These are phyloP conservation scores for Leccinum barrowsii DNA, from an alignment of 768 basidiomycete genomes.

Conservation along the genomic window DNA sequence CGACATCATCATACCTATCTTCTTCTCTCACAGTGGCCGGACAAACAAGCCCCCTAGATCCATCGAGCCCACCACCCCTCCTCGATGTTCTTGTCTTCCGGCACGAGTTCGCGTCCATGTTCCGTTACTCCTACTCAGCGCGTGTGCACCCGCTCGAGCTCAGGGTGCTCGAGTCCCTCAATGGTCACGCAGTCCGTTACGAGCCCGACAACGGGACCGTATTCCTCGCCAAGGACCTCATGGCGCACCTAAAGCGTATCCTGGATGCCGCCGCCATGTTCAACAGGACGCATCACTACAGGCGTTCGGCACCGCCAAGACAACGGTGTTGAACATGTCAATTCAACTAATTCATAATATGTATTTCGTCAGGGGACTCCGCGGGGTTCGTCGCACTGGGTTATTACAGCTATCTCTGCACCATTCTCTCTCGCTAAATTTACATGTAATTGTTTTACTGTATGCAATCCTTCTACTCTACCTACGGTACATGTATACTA, in stretches of 20 bases:
- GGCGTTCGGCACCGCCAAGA: constrained; percentile 5
- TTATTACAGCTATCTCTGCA: not conserved
- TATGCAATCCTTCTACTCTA: not conserved
- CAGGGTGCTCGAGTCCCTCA: constrained; percentile 49
- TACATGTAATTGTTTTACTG: not conserved
- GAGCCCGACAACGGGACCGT: constrained; percentile 59
- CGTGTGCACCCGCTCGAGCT: constrained; percentile 38
- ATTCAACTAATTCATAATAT: not conserved
- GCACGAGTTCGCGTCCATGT: constrained; percentile 64
- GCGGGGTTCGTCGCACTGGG: not conserved
- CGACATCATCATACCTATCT: not conserved
- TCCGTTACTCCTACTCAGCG: constrained; percentile 51
- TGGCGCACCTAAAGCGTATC: constrained; percentile 27
- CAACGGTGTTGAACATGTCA: constrained; percentile 7
- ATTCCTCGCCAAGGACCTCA: constrained; percentile 49
- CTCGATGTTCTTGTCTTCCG: constrained; percentile 28
- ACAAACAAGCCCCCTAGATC: constrained; percentile 12
- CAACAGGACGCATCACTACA: constrained; percentile 4
- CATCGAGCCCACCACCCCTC: constrained; percentile 13
- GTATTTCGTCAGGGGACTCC: not conserved
- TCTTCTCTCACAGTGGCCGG: constrained; percentile 9
- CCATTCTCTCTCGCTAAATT: not conserved
- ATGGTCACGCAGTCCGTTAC: constrained; percentile 45
- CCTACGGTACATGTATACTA: not conserved
- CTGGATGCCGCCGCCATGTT: constrained; percentile 24